Percentiles rank a stretch among this genome's conserved stretches.
These are phyloP conservation scores for Calcarisporium arbuscula DNA, from an alignment of 2,329 filamentous ascomycete species.

Conservation along the genomic window DNA sequence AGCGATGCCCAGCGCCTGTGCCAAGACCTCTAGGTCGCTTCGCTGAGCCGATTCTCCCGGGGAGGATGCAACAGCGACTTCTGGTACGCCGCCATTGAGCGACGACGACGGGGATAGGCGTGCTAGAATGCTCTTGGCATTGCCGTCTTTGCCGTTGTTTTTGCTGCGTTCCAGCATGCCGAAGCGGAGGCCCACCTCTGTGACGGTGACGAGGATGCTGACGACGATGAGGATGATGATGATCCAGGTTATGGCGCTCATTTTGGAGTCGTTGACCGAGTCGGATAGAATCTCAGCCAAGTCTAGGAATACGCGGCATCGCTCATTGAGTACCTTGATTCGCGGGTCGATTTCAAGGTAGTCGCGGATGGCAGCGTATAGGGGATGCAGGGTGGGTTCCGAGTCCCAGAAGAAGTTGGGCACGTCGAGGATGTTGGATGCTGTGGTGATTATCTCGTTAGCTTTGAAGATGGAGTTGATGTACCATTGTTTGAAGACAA, in stretches of 20 bases:
- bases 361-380: constrained; percentile 90
- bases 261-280: constrained; percentile 87
- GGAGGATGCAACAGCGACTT: neutral
- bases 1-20: constrained; percentile 25
- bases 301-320: constrained; percentile 93
- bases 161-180: constrained; percentile 50
- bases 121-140: constrained; percentile 12
- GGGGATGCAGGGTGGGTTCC: constrained; percentile 87
- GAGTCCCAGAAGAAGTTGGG: constrained; percentile 99
- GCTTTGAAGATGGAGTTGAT: neutral
- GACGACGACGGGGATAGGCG: constrained; percentile 8
- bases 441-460: constrained; percentile 25
- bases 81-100: too few relatives aligned
- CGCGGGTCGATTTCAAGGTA: constrained; percentile 96
- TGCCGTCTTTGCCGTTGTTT: constrained; percentile 10
- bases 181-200: constrained; percentile 84
- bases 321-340: constrained; percentile 94
- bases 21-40: constrained; percentile 29
- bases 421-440: constrained; percentile 91
- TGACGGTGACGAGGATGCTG: constrained; percentile 84
- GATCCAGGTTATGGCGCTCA: constrained; percentile 96
- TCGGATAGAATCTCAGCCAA: constrained; percentile 92
- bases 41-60: constrained; percentile 15
- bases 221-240: constrained; percentile 90
- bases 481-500: neutral